Percentiles rank a stretch among this genome's conserved stretches.
phyloP scores from a whole-genome alignment of 2,329 filamentous ascomycete species.

The Rutstroemia sp. region DNA sequence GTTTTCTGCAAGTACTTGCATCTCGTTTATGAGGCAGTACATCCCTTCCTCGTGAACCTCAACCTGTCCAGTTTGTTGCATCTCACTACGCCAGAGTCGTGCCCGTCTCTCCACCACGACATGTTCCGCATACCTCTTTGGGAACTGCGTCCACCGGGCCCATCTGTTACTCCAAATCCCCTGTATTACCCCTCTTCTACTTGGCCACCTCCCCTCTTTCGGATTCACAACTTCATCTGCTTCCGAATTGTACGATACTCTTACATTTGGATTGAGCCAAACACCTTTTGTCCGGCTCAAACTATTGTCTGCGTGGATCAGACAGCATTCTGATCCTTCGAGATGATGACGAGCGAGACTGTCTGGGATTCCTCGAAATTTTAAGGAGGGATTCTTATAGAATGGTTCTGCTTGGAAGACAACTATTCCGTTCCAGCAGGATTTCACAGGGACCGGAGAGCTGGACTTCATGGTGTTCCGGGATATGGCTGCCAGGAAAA shows the following conservation, averaged over 20 bases:
- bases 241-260: slow-evolving; percentile 54
- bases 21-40: slow-evolving; percentile 52
- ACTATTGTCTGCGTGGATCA: slow-evolving; percentile 65
- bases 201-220: slow-evolving; percentile 16
- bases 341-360: slow-evolving; percentile 54
- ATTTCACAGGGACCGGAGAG: slow-evolving; percentile 42
- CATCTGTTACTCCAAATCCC: slow-evolving; percentile 54
- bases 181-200: slow-evolving; percentile 36
- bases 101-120: slow-evolving; percentile 18
- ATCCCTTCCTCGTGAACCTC: slow-evolving; percentile 36
- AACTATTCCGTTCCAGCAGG: slow-evolving; percentile 51
- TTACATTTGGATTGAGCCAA: slow-evolving; percentile 61
- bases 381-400: slow-evolving; percentile 35
- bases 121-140: slow-evolving; percentile 24
- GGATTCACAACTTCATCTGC: slow-evolving; percentile 34
- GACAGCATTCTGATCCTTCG: slow-evolving; percentile 73
- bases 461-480: slow-evolving; percentile 45
- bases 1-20: slow-evolving; percentile 49
- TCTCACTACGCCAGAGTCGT: slow-evolving; percentile 19
- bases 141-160: slow-evolving; percentile 36
- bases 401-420: slow-evolving; percentile 50
- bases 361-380: slow-evolving; percentile 59
- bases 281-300: slow-evolving; percentile 39
- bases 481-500: slow-evolving; percentile 44
- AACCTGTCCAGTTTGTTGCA: slow-evolving; percentile 30